Percentiles rank a stretch among this genome's conserved stretches.
Evolutionary conservation across 352 stramenopile genomes (phyloP).

Genomic region (Phytophthora tentaculata): DNA sequence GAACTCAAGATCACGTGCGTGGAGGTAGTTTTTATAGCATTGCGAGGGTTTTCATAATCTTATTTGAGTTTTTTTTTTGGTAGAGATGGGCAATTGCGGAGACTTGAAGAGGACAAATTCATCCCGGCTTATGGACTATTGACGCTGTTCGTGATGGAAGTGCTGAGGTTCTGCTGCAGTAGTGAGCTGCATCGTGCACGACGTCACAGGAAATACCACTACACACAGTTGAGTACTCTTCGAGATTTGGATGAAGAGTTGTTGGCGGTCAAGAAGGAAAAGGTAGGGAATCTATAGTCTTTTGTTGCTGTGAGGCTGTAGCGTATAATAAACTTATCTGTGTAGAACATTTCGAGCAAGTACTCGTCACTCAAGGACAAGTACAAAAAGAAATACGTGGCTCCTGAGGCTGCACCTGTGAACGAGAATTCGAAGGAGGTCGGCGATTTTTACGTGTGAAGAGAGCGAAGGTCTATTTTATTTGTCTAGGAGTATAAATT

Average conservation of each 20-base stretch:
- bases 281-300: slow-evolving; percentile 35
- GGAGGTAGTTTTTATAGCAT: slow-evolving; percentile 1
- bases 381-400: slow-evolving; percentile 80
- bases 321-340: background rate
- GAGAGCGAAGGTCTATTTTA: slow-evolving; percentile 12
- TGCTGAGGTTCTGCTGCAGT: slow-evolving; percentile 74
- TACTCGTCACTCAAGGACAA: slow-evolving; percentile 77
- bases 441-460: slow-evolving; percentile 52
- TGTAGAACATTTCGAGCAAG: slow-evolving; percentile 75
- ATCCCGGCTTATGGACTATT: slow-evolving; percentile 69
- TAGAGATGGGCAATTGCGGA: slow-evolving; percentile 61
- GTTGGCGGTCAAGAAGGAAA: slow-evolving; percentile 69
- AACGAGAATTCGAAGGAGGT: slow-evolving; percentile 19
- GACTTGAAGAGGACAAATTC: slow-evolving; percentile 72
- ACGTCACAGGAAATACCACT: slow-evolving; percentile 62
- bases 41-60: background rate
- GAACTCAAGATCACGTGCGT: slow-evolving; percentile 67
- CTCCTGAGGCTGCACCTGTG: slow-evolving; percentile 42
- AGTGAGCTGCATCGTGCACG: slow-evolving; percentile 55
- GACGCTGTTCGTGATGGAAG: slow-evolving; percentile 71
- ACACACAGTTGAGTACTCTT: slow-evolving; percentile 60
- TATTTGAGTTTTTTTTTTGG: slow-evolving; percentile 10
- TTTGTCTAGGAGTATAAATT: slow-evolving; percentile 8
- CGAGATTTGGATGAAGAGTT: slow-evolving; percentile 76
- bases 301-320: background rate